Evolutionary conservation across 129 eudicot genomes (phyloP).

Genomic region (Ambrosia trifida): DNA sequence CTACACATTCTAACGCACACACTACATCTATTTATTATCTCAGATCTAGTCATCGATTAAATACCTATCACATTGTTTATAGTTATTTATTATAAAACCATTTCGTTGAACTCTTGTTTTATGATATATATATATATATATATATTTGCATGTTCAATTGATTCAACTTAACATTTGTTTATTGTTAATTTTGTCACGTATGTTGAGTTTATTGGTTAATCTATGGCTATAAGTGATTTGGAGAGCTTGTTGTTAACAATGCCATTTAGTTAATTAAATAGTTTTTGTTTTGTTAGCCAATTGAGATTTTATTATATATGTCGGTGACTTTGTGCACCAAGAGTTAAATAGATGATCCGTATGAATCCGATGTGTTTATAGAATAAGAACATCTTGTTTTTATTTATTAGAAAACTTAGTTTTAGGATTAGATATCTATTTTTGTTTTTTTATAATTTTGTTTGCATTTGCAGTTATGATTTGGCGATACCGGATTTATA

Average conservation of each 20-base stretch:
- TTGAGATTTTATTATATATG: slow-evolving; percentile 16
- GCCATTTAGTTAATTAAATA: slow-evolving; percentile 2
- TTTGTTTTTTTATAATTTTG: background rate
- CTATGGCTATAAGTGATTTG: slow-evolving; percentile 4
- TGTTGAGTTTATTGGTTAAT: background rate
- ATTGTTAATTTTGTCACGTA: background rate
- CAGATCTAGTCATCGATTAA: slow-evolving; percentile 32
- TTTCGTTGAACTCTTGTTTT: background rate
- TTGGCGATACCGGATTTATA: slow-evolving; percentile 23
- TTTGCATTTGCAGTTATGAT: slow-evolving; percentile 35
- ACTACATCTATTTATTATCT: slow-evolving; percentile 10
- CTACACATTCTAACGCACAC: background rate
- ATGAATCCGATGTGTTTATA: background rate
- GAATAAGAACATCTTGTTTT: background rate
- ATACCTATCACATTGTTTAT: slow-evolving; percentile 12
- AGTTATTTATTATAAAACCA: background rate
- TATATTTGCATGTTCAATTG: slow-evolving; percentile 1
- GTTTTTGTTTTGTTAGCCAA: background rate
- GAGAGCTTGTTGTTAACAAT: slow-evolving; percentile 14
- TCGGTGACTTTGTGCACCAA: no score
- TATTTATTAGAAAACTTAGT: slow-evolving; percentile 3
- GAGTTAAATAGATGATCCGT: background rate
- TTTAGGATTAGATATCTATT: slow-evolving; percentile 17
- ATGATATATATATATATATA: background rate
- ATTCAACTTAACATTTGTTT: background rate